A percentile compares a stretch with the other conserved stretches of the same genome.
These are phyloP conservation scores for Picea abies DNA, from an alignment of 83 land plant genomes.

Conservation along the genomic window DNA sequence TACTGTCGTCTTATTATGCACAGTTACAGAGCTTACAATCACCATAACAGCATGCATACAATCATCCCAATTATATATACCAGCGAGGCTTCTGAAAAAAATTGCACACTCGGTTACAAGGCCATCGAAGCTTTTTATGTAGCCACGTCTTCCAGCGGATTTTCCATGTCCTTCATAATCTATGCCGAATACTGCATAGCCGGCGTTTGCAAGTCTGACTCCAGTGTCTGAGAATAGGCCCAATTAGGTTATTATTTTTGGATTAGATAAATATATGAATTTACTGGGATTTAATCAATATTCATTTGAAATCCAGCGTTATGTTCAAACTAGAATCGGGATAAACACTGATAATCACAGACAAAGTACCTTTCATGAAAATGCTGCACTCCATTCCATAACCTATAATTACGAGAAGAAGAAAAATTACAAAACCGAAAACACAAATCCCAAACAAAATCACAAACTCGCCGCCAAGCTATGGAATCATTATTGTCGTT, in stretches of 20 bases:
- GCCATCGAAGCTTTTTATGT: slow-evolving; percentile 42
- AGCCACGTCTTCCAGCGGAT: slow-evolving; percentile 68
- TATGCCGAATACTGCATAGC: slow-evolving; percentile 79
- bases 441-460: no score
- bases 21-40: neutral
- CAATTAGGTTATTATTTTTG: neutral
- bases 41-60: neutral
- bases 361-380: slow-evolving; percentile 55
- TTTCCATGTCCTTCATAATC: slow-evolving; percentile 92
- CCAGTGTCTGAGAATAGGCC: slow-evolving; percentile 44
- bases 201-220: slow-evolving; percentile 61
- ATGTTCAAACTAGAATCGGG: neutral
- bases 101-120: slow-evolving; percentile 67
- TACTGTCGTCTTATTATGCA: neutral
- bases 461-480: no score
- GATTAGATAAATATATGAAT: neutral
- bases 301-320: neutral
- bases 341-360: neutral
- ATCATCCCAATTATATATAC: slow-evolving; percentile 24
- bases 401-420: slow-evolving; percentile 29
- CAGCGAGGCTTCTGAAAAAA: slow-evolving; percentile 57
- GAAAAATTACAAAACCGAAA: no score
- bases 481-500: no score
- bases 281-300: no score
- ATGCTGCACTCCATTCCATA: slow-evolving; percentile 83